Conservation (phyloP, 2,329 filamentous ascomycete species). For the Apiospora marii region DNA sequence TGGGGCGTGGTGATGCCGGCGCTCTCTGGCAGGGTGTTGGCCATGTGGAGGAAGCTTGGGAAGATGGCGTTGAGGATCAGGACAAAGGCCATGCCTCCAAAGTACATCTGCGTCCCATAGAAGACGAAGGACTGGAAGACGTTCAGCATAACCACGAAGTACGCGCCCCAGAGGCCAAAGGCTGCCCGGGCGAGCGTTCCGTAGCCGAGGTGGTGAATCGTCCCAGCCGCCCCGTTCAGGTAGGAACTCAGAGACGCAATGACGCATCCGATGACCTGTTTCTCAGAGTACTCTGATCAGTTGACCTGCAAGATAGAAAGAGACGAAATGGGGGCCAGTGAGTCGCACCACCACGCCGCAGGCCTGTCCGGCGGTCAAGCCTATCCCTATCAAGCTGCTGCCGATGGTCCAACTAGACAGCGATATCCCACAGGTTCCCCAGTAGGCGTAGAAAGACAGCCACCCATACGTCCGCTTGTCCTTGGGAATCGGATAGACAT, state of each 20-base stretch:
- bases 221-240: slow-evolving; percentile 30
- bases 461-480: slow-evolving; percentile 31
- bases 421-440: slow-evolving; percentile 31
- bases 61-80: slow-evolving; percentile 30
- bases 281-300: too few relatives aligned
- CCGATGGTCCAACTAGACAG: slow-evolving; percentile 31
- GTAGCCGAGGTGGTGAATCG: slow-evolving; percentile 30
- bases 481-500: slow-evolving; percentile 29
- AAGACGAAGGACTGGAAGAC: slow-evolving; percentile 31
- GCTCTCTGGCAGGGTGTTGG: slow-evolving; percentile 29
- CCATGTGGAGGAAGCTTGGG: slow-evolving; percentile 27
- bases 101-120: slow-evolving; percentile 32
- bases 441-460: slow-evolving; percentile 30
- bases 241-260: slow-evolving; percentile 30
- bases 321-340: not conserved
- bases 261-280: slow-evolving; percentile 28
- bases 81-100: slow-evolving; percentile 31
- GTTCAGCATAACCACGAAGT: slow-evolving; percentile 30
- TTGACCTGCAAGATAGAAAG: not conserved
- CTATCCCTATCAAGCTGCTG: slow-evolving; percentile 30
- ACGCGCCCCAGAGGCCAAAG: slow-evolving; percentile 31
- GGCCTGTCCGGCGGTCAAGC: slow-evolving; percentile 29
- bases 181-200: slow-evolving; percentile 29
- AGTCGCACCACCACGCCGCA: slow-evolving; percentile 28
- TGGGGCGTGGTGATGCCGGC: slow-evolving; percentile 42